These are phyloP conservation scores for Hemisphaericaspora xylanilytica DNA, from an alignment of 1,139 yeast species.

Conservation along the genomic window DNA sequence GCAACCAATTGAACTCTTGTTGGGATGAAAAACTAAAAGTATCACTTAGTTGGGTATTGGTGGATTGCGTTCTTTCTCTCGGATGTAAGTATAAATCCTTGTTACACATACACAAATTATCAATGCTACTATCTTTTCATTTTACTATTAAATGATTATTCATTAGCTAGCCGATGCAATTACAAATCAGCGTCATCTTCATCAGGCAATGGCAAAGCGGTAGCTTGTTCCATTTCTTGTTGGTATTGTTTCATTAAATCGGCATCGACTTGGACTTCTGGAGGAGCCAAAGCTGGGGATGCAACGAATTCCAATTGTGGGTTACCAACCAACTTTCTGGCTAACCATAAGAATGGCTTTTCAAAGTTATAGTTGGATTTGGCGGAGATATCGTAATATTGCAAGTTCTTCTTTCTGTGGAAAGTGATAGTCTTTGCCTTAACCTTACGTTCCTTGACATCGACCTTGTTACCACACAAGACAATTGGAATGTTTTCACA, in stretches of 20 bases:
- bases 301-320: constrained; percentile 98
- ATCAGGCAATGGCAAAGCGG: constrained; percentile 99
- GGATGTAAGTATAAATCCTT: background rate
- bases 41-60: no score
- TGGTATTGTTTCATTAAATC: constrained; percentile 97
- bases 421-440: constrained; percentile 99
- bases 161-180: no score
- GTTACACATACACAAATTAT: constrained; percentile 1
- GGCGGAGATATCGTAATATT: constrained; percentile 99
- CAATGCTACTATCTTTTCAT: background rate
- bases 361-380: constrained; percentile 99
- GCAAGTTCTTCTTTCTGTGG: constrained; percentile 99
- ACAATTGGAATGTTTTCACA: constrained; percentile 99
- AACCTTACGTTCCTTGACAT: constrained; percentile 99
- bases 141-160: no score
- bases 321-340: constrained; percentile 98
- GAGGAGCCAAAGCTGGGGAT: constrained; percentile 99
- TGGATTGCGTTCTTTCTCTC: background rate
- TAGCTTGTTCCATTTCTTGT: constrained; percentile 99
- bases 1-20: background rate
- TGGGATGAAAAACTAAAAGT: no score
- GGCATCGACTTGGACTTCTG: constrained; percentile 97
- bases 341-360: constrained; percentile 99
- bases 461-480: constrained; percentile 99
- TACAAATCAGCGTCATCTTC: constrained; percentile 99